A percentile compares a stretch with the other conserved stretches of the same genome.
Evolutionary conservation across 2,329 filamentous ascomycete species (phyloP).

Genomic region (Metarhizium sp.): DNA sequence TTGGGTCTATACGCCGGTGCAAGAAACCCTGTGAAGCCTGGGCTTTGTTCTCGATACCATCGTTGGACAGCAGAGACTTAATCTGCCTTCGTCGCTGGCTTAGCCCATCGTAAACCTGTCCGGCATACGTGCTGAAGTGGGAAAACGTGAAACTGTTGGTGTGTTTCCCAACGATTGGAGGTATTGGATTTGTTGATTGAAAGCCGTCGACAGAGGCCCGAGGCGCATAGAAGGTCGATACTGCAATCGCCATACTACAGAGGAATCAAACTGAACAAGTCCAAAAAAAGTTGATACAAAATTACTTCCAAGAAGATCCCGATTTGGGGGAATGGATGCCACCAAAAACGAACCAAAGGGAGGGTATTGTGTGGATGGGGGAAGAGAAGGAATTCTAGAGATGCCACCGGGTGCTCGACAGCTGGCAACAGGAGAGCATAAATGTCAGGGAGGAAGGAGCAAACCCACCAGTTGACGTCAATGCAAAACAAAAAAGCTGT

Average conservation of each 20-base stretch:
- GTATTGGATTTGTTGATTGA: not conserved
- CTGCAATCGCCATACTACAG: constrained; percentile 24
- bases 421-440: constrained; percentile 8
- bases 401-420: not conserved
- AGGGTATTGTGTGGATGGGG: constrained; percentile 26
- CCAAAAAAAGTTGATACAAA: constrained; percentile 22
- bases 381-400: constrained; percentile 12
- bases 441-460: not conserved
- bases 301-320: constrained; percentile 30
- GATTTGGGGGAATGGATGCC: not conserved
- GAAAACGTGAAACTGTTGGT: not conserved
- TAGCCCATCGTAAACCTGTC: not conserved
- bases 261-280: constrained; percentile 16
- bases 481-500: not conserved
- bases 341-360: constrained; percentile 24
- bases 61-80: constrained; percentile 15
- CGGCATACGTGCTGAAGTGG: not conserved
- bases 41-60: constrained; percentile 1
- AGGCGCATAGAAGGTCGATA: constrained; percentile 14
- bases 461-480: not conserved
- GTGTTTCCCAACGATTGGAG: not conserved
- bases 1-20: not conserved
- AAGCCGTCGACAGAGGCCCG: constrained; percentile 1
- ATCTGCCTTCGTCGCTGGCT: not conserved
- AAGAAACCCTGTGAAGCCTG: not conserved